These are phyloP conservation scores for Thoreauomyces humboldtii DNA, from an alignment of 192 early-diverging fungal species.

Conservation along the genomic window DNA sequence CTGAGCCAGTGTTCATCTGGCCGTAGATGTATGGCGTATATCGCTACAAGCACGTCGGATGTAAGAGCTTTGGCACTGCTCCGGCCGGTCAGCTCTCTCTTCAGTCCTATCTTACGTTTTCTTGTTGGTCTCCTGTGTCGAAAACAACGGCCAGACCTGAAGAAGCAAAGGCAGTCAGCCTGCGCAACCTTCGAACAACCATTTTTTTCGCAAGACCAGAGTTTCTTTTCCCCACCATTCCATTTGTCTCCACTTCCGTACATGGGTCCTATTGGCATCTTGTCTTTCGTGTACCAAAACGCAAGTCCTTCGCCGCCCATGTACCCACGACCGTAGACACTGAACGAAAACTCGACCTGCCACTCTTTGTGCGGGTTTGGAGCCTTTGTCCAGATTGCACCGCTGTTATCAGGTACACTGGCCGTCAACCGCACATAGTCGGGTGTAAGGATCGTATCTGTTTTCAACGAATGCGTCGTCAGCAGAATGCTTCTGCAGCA, in stretches of 20 bases:
- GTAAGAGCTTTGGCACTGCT: too few relatives aligned
- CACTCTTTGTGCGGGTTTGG: constrained; percentile 69
- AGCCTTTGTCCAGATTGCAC: constrained; percentile 58
- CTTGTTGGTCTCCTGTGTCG: constrained; percentile 46
- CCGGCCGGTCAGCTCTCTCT: too few relatives aligned
- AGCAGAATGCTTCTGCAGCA: too few relatives aligned
- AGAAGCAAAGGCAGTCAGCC: too few relatives aligned
- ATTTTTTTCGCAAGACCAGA: too few relatives aligned
- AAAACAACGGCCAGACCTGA: constrained; percentile 61
- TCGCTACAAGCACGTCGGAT: constrained; percentile 33
- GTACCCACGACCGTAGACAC: constrained; percentile 53
- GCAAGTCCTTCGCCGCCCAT: constrained; percentile 74
- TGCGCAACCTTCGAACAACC: too few relatives aligned
- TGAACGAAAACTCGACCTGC: constrained; percentile 67
- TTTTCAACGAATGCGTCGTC: neutral
- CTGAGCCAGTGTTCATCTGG: constrained; percentile 62
- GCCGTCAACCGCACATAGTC: constrained; percentile 54
- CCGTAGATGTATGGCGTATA: constrained; percentile 57
- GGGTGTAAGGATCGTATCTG: constrained; percentile 28
- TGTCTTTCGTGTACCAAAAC: constrained; percentile 75
- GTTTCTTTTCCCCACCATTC: constrained; percentile 45
- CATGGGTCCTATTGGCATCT: constrained; percentile 49
- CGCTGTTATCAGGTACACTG: constrained; percentile 53
- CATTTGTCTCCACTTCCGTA: constrained; percentile 68
- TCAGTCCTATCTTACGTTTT: constrained; percentile 29